Conservation (phyloP, 2,329 filamentous ascomycete species). For the Pseudopyricularia cyperi region DNA sequence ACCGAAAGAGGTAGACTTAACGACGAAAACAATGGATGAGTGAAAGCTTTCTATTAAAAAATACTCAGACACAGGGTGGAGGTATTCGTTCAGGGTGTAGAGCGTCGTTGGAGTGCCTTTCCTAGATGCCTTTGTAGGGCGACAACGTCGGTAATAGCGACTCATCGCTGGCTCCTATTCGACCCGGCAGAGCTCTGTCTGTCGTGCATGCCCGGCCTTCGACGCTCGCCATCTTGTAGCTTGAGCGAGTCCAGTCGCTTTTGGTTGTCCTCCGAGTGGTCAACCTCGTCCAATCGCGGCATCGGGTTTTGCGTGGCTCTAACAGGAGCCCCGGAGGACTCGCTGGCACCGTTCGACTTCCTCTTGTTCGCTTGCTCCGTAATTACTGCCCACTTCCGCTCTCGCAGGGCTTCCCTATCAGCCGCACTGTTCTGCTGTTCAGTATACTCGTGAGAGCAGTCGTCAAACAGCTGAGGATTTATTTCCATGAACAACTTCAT, state of each 20-base stretch:
- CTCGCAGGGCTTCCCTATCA: slow-evolving; percentile 67
- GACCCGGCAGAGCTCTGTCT: slow-evolving; percentile 47
- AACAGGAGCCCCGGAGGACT: slow-evolving; percentile 17
- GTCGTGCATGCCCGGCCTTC: slow-evolving; percentile 40
- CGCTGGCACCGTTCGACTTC: slow-evolving; percentile 30
- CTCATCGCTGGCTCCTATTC: slow-evolving; percentile 28
- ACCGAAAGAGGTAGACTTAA: background rate
- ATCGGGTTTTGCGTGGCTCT: slow-evolving; percentile 26
- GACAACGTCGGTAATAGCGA: background rate
- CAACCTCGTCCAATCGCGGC: slow-evolving; percentile 58
- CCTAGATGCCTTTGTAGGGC: no score
- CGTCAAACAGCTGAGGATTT: slow-evolving; percentile 94
- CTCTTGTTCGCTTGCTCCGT: slow-evolving; percentile 65
- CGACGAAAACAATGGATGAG: background rate
- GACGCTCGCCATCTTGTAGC: slow-evolving; percentile 67
- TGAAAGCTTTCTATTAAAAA: background rate
- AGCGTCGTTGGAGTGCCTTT: background rate
- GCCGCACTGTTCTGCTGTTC: slow-evolving; percentile 88
- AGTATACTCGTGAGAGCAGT: slow-evolving; percentile 96
- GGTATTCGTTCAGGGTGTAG: background rate
- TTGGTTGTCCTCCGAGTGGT: slow-evolving; percentile 72
- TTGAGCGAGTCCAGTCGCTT: slow-evolving; percentile 82
- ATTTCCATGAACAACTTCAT: slow-evolving; percentile 99
- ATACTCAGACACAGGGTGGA: background rate
- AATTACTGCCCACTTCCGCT: slow-evolving; percentile 81